A percentile compares a stretch with the other conserved stretches of the same genome.
These are phyloP conservation scores for Solanum hybrid DNA, from an alignment of 305 asterid genomes.

Conservation along the genomic window DNA sequence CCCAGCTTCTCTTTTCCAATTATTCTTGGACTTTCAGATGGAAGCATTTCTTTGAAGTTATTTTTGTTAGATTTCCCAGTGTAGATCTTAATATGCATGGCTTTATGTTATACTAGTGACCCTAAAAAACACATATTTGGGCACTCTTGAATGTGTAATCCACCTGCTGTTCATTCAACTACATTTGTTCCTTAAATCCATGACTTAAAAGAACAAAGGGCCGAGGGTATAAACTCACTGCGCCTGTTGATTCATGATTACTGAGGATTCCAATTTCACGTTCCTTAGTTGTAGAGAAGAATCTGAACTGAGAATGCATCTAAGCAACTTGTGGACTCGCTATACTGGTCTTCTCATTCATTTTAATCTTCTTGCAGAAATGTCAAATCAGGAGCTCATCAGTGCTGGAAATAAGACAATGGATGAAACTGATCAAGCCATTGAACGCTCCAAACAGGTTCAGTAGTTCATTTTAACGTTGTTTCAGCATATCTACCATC, in stretches of 20 bases:
- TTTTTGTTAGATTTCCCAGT: background rate
- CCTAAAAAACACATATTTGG: background rate
- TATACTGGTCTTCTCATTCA: background rate
- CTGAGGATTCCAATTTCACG: background rate
- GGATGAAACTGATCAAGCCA: slow-evolving; percentile 99
- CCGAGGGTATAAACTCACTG: background rate
- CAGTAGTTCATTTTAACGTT: slow-evolving; percentile 1
- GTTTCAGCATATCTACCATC: slow-evolving; percentile 5
- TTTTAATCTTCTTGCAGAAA: slow-evolving; percentile 35
- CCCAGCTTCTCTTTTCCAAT: background rate
- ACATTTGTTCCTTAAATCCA: background rate
- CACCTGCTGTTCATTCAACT: background rate
- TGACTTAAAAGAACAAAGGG: background rate
- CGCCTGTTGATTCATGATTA: background rate
- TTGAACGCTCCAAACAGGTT: slow-evolving; percentile 99
- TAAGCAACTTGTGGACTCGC: background rate
- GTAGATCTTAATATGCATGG: background rate
- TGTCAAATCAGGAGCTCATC: slow-evolving; percentile 95
- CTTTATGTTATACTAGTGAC: background rate
- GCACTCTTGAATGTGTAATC: background rate
- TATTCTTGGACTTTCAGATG: background rate
- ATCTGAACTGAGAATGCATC: background rate
- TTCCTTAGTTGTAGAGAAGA: background rate
- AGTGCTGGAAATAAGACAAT: slow-evolving; percentile 59
- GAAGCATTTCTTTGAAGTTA: background rate